Evolutionary conservation across 139 green algal species (phyloP), one percentile per base, ranked within the genome.

Genomic region (Eudorina sp.): DNA sequence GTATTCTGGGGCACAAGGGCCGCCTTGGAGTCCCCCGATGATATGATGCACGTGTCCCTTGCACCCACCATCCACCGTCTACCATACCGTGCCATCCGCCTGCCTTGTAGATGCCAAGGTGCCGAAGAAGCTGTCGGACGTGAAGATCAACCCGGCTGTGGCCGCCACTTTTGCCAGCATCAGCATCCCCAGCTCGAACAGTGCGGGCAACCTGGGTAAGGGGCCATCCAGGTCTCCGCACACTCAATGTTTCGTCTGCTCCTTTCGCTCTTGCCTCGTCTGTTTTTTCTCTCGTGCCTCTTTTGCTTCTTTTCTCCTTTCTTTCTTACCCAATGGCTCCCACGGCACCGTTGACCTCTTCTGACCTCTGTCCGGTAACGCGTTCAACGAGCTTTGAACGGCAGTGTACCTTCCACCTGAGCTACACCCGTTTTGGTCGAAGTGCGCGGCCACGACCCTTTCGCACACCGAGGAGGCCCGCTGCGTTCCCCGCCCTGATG

Each of bases 121-220:
- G 27, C 90, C 91, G 58, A 97, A 98, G 88, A 96, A 95, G 90
- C 92, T 98, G 36, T 93, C 89, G 0, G 92, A 98, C 19, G 91
- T 97, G 18, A 94, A 93, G 85, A 94, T 97, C 73, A 94, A 97
- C 79, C 94, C 95, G 16, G 92, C 92, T 27, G 96, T 98, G 45
- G 93, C 93, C 9, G 94, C 93, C 1, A 94, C 94, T 9, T 94
- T 98, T 86, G 46, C 76, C 34, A n/a, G 11, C 68, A 70, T 88
- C 23, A n/a, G 45, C 48, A 46, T 72, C 51, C 23, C 83, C 11
- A 4, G 48, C 0, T 53, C 68, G 13, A 53, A 14, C 31, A 80
- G 82, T 46, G 9, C 43, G 9, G 9, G 27, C 34, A 40, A 25
- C 66, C 46, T 70, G 3, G 34, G 82, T 88, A 46, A 53, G 82